Conservation (phyloP, 192 early-diverging fungal genomes). For the Haplosporangium gracile region DNA sequence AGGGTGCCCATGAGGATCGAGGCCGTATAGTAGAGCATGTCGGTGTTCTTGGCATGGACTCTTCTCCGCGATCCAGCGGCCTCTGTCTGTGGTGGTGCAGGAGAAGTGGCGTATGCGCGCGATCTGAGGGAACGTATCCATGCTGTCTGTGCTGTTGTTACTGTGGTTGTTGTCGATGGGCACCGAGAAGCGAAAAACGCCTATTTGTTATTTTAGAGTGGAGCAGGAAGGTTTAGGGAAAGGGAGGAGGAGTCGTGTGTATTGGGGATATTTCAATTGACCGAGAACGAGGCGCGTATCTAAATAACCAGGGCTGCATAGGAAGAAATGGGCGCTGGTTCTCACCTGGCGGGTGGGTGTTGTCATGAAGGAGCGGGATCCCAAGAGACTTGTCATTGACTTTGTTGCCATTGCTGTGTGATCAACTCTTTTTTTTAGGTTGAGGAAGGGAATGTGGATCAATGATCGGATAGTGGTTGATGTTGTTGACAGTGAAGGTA, state of each 20-base stretch:
- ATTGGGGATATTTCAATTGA: not conserved
- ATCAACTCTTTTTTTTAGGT: too few relatives aligned
- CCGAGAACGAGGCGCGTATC: too few relatives aligned
- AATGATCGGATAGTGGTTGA: too few relatives aligned
- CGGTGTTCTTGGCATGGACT: conserved; percentile 43
- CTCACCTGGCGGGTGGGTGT: conserved; percentile 26
- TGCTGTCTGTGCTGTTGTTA: not conserved
- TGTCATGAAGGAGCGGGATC: conserved; percentile 11
- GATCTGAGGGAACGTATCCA: not conserved
- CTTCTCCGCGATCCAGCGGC: conserved; percentile 24
- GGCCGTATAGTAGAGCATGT: conserved; percentile 77
- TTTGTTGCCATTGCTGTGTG: conserved; percentile 21
- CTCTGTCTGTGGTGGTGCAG: conserved; percentile 24
- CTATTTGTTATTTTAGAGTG: not conserved
- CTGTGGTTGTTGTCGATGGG: not conserved
- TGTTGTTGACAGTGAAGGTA: too few relatives aligned
- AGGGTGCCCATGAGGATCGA: conserved; percentile 87
- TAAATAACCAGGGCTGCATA: too few relatives aligned
- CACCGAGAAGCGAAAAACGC: not conserved
- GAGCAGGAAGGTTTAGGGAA: not conserved
- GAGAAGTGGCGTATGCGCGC: conserved; percentile 3
- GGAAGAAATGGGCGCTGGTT: not conserved
- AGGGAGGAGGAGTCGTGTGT: not conserved
- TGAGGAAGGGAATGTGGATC: too few relatives aligned
- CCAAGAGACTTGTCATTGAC: conserved; percentile 17